A percentile compares a stretch with the other conserved stretches of the same genome.
Evolutionary conservation across 1,284 basidiomycete genomes (phyloP).

Genomic region (Apiotrichum sp.): DNA sequence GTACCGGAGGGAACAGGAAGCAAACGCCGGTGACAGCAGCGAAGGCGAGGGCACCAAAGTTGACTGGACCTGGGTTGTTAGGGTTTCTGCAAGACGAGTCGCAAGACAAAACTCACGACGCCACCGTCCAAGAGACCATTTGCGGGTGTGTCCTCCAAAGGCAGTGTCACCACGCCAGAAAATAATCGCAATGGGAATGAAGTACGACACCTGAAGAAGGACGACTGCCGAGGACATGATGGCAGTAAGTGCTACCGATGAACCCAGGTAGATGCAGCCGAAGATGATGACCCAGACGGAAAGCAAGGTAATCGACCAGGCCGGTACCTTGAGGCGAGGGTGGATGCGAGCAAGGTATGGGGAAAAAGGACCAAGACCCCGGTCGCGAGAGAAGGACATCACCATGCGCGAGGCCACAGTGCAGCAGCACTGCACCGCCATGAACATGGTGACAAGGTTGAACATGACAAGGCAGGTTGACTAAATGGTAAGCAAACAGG

Average conservation of each 20-base stretch:
- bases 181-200: conserved; percentile 32
- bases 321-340: conserved; percentile 22
- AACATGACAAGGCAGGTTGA: conserved; percentile 23
- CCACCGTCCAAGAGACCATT: conserved; percentile 34
- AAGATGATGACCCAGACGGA: conserved; percentile 47
- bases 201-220: background rate
- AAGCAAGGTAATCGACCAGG: conserved; percentile 20
- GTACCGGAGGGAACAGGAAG: conserved; percentile 51
- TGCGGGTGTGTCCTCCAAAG: conserved; percentile 32
- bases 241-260: background rate
- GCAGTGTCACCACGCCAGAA: conserved; percentile 40
- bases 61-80: conserved; percentile 15
- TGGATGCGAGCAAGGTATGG: conserved; percentile 1
- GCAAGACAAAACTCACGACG: conserved; percentile 15
- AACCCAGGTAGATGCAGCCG: conserved; percentile 45
- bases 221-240: background rate
- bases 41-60: conserved; percentile 46
- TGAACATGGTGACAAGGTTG: conserved; percentile 20
- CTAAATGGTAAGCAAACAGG: background rate
- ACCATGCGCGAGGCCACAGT: conserved; percentile 22
- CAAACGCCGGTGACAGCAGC: conserved; percentile 48
- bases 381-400: conserved; percentile 8
- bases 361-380: conserved; percentile 2
- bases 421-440: conserved; percentile 18
- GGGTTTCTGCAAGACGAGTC: too few relatives aligned